Evolutionary conservation across 2,329 filamentous ascomycete species (phyloP), one percentile per base, ranked within the genome.

Genomic region (Colletotrichum cordylinicola): DNA sequence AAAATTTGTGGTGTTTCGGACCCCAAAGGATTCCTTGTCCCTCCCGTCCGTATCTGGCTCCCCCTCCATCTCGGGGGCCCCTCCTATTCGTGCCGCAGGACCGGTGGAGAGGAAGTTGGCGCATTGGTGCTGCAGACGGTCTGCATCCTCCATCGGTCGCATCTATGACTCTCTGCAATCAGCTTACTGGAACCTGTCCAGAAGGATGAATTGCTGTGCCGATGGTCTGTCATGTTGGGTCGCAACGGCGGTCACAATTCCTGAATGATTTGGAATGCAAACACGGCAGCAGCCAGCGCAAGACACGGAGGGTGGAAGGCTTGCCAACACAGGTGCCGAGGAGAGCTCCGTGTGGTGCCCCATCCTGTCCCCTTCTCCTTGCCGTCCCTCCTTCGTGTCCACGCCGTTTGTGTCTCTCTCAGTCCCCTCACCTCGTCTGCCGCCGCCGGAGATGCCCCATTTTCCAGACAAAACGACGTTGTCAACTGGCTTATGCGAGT

Each of bases 401-500:
- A 43, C 29, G 61, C 43, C 29, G 66, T 68, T 21, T 21, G 52
- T 39, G 15, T 31, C 33, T 67, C 55, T 29, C 55, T 24, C 43
- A 48, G 64, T 52, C 35, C 18, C 31, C 66, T 58, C 27, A 71
- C 21, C 33, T 67, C 33, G 48, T 71, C 35, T 73, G 29, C 56
- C 48, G 70, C 73, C n/a, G 70, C 39, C 43, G 56, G 73, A 68
- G 68, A 73, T 31, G 64, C 69, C 64, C 65, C 73, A 37, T 67
- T 68, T 73, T 60, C 43, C 56, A 62, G 64, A 37, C 73, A 62
- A 65, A 52, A 73, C 64, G 58, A 58, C 35, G 64, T 56, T 73
- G 73, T 72, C 55, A 67, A 62, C 52, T 58, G 39, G 69, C 73
- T 75, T 24, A 73, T 64, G 62, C 73, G 43, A 68, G 73, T 75